phyloP scores from a whole-genome alignment of 139 green algal species.

The Dunaliella primolecta region DNA sequence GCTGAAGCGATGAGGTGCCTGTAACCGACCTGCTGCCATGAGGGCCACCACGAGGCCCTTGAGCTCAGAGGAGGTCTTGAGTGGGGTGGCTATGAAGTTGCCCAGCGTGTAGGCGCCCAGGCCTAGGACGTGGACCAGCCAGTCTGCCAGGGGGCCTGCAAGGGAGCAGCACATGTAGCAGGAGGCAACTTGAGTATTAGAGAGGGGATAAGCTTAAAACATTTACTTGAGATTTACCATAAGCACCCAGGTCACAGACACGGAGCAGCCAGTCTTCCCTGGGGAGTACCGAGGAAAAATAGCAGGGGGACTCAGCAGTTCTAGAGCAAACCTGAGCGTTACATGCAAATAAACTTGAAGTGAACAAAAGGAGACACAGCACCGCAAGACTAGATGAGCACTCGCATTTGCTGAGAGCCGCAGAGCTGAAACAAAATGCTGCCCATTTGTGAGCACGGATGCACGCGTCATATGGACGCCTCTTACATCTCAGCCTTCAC shows the following conservation, averaged over 20 bases:
- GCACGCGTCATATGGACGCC: too few species aligned
- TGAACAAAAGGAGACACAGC: too few species aligned
- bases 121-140: slow-evolving; percentile 56
- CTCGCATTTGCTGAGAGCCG: too few species aligned
- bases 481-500: too few species aligned
- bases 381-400: too few species aligned
- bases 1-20: too few species aligned
- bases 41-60: background rate
- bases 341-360: too few species aligned
- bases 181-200: background rate
- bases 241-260: background rate
- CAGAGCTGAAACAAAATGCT: too few species aligned
- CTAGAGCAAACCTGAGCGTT: background rate
- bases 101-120: slow-evolving; percentile 52
- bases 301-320: too few species aligned
- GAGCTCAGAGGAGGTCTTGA: background rate
- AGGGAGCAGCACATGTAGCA: background rate
- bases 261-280: background rate
- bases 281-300: too few species aligned
- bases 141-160: slow-evolving; percentile 56
- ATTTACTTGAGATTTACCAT: background rate
- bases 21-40: background rate
- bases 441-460: too few species aligned
- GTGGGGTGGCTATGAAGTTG: slow-evolving; percentile 21
- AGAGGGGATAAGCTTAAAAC: background rate